Conservation (phyloP, 805 yeast genomes). For the Starmerella vaccinii region DNA sequence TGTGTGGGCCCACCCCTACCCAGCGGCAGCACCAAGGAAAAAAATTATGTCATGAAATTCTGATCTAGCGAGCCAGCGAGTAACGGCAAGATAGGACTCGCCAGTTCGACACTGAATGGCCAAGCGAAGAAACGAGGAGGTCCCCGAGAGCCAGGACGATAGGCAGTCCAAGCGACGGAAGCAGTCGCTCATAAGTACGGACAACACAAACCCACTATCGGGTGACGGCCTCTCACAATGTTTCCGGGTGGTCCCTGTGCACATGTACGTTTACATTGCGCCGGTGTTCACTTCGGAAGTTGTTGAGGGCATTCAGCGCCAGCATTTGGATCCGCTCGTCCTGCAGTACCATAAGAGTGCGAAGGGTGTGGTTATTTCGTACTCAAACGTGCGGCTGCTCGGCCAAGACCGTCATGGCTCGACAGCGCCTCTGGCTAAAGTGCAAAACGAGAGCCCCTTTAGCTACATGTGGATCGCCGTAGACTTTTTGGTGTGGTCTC, state of each 20-base stretch:
- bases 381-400: constrained; percentile 50
- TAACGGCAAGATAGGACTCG: background rate
- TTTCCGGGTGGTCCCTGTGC: constrained; percentile 50
- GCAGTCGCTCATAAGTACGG: constrained; percentile 14
- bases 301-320: constrained; percentile 66
- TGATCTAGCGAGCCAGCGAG: background rate
- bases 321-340: constrained; percentile 80
- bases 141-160: constrained; percentile 4
- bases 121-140: constrained; percentile 18
- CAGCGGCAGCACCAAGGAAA: background rate
- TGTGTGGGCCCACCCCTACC: background rate
- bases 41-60: constrained; percentile 18
- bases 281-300: constrained; percentile 67
- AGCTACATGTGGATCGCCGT: constrained; percentile 78
- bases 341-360: constrained; percentile 69
- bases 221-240: constrained; percentile 43
- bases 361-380: constrained; percentile 76
- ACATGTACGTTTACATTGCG: constrained; percentile 76
- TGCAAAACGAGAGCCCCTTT: constrained; percentile 75
- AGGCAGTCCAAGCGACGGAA: constrained; percentile 17
- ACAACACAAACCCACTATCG: constrained; percentile 24
- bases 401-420: constrained; percentile 34
- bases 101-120: constrained; percentile 10
- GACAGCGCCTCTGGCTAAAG: constrained; percentile 45
- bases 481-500: constrained; percentile 80